Conservation (phyloP, 164 flowering plant genomes). For the Tinospora cordifolia region DNA sequence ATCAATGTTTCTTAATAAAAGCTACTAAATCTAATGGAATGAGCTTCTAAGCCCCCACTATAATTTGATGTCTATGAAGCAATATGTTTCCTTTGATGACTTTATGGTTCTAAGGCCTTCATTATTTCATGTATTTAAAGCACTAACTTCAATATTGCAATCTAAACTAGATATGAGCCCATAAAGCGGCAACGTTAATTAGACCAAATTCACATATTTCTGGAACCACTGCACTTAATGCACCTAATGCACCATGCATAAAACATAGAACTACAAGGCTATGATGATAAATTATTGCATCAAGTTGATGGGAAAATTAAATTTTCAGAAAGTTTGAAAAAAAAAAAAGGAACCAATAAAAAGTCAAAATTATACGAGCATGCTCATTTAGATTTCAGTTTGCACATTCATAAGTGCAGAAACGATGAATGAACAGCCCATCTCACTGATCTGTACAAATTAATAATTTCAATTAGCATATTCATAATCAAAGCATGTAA, state of each 20-base stretch:
- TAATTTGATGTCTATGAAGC: too few species aligned
- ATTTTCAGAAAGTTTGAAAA: not conserved
- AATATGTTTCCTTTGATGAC: too few species aligned
- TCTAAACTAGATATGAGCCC: too few species aligned
- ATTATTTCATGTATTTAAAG: too few species aligned
- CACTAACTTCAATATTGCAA: too few species aligned
- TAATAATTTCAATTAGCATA: not conserved
- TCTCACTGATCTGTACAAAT: not conserved
- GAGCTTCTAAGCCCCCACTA: too few species aligned
- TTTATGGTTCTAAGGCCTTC: too few species aligned
- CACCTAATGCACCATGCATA: not conserved
- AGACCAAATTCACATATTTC: too few species aligned
- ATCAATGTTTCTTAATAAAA: too few species aligned
- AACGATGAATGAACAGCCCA: not conserved
- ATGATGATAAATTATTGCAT: not conserved
- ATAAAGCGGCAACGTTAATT: too few species aligned
- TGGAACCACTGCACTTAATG: not conserved
- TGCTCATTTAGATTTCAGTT: not conserved
- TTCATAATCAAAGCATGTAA: conserved; percentile 3
- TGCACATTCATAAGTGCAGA: not conserved
- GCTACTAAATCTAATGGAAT: too few species aligned
- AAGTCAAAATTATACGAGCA: not conserved
- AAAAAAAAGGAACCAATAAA: not conserved
- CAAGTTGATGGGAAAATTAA: not conserved
- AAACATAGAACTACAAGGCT: not conserved